Percentiles rank a stretch among this genome's conserved stretches.
Conservation (phyloP, 352 stramenopile genomes). For the Phytophthora citricola region DNA sequence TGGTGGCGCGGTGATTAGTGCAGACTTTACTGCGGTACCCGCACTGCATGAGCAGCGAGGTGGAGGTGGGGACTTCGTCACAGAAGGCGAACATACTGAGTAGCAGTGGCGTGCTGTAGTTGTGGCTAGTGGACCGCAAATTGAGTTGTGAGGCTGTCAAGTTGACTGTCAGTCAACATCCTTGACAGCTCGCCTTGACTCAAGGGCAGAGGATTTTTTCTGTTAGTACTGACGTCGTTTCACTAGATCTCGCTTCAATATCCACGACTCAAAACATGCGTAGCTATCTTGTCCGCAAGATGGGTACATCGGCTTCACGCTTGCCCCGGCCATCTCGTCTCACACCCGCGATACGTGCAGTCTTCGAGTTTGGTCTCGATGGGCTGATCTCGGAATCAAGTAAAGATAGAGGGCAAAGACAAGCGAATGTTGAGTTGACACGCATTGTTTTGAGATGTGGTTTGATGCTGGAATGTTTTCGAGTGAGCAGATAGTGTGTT, state of each 20-base stretch:
- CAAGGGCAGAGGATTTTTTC: constrained; percentile 6
- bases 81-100: constrained; percentile 23
- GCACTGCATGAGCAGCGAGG: constrained; percentile 35
- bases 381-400: background rate
- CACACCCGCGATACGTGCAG: too few species aligned
- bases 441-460: background rate
- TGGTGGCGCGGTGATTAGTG: constrained; percentile 50
- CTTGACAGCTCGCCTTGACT: too few species aligned
- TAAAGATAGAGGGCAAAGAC: background rate
- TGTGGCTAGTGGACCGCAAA: constrained; percentile 26
- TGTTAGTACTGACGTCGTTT: constrained; percentile 1
- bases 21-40: constrained; percentile 67
- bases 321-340: too few species aligned
- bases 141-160: constrained; percentile 13
- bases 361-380: too few species aligned
- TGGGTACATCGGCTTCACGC: background rate
- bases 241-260: background rate
- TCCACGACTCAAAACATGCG: too few species aligned
- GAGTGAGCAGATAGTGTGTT: too few species aligned
- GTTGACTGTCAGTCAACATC: too few species aligned
- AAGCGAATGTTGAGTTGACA: background rate
- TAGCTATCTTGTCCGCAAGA: background rate
- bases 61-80: constrained; percentile 24
- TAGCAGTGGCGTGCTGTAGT: background rate
- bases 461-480: too few species aligned